Evolutionary conservation across 257 asterid species (phyloP), one percentile per base, ranked within the genome.

Genomic region (Anisodus tanguticus): DNA sequence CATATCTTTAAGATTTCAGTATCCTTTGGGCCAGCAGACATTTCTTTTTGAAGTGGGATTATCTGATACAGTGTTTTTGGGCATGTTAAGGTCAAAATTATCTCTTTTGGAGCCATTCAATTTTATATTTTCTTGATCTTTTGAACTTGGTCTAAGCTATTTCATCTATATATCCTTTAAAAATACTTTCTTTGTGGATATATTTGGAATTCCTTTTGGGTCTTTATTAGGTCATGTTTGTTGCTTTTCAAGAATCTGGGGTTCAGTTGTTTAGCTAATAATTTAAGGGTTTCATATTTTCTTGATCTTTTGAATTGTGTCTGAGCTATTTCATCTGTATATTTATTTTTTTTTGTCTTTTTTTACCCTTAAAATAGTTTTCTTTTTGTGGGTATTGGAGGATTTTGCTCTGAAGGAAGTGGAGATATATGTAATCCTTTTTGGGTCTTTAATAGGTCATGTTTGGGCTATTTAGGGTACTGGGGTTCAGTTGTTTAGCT

Each of bases 11-110:
- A 74, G 78, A 51, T 47, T 63, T 64, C 80, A 84, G 55, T 77
- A 49, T 74, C 35, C 79, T 16, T 77, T 77, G 39, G 58, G 55
- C 37, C 49, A 68, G 68, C 72, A 77, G 78, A 79, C 51, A 78
- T 66, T 66, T 49, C 79, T 10, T 22, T 66, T 82, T 53, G 85
- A 72, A 67, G 85, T 51, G 76, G 58, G 15, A 82, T 82, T 26
- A 82, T 66, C 84, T 82, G 67, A 82, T 66, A 39, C 45, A 15
- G 84, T 47, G 49, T 51, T 71, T 41, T 39, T 45, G 57, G 55
- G 4, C 17, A 45, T 9, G 39, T 71, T 68, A 60, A 80, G 83
- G 83, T 80, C 51, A 63, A 72, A 57, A 58, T 49, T 43, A 47
- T 51, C 17, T 82, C 39, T 53, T 22, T 22, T 37, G n/a, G 41